Percentiles rank a stretch among this genome's conserved stretches.
These are phyloP conservation scores for Colletotrichum sp. DNA, from an alignment of 2,329 filamentous ascomycete species.

Conservation along the genomic window DNA sequence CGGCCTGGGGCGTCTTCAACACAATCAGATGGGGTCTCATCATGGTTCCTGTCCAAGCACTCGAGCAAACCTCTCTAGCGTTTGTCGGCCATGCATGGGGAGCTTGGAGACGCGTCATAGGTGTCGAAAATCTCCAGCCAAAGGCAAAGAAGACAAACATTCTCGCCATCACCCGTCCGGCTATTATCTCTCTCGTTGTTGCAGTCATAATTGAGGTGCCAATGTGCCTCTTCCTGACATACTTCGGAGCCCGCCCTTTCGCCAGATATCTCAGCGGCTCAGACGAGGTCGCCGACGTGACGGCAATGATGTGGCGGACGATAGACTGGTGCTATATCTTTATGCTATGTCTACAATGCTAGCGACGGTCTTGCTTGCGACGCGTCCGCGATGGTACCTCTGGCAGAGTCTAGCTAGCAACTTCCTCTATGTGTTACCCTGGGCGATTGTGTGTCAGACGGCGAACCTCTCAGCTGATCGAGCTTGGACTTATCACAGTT, in stretches of 20 bases:
- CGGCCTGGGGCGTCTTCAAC: constrained; percentile 76
- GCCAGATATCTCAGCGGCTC: constrained; percentile 66
- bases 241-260: constrained; percentile 64
- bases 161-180: constrained; percentile 52
- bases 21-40: constrained; percentile 77
- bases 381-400: constrained; percentile 69
- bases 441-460: constrained; percentile 67
- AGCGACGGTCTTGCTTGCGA: constrained; percentile 67
- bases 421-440: constrained; percentile 71
- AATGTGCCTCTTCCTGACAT: constrained; percentile 65
- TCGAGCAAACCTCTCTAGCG: constrained; percentile 68
- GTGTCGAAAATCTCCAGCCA: constrained; percentile 23
- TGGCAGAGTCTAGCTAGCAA: constrained; percentile 72
- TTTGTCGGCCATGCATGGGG: constrained; percentile 75
- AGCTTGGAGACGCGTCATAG: constrained; percentile 39
- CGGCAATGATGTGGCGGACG: constrained; percentile 67
- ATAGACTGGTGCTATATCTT: constrained; percentile 74
- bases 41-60: constrained; percentile 73
- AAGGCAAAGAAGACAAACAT: constrained; percentile 20
- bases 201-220: constrained; percentile 66
- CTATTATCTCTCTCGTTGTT: constrained; percentile 55
- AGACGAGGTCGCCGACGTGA: constrained; percentile 61
- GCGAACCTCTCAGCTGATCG: constrained; percentile 51
- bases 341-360: constrained; percentile 71
- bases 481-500: constrained; percentile 70